These are phyloP conservation scores for Wickerhamomyces rabaulensis DNA, from an alignment of 805 yeast genomes.

Conservation along the genomic window DNA sequence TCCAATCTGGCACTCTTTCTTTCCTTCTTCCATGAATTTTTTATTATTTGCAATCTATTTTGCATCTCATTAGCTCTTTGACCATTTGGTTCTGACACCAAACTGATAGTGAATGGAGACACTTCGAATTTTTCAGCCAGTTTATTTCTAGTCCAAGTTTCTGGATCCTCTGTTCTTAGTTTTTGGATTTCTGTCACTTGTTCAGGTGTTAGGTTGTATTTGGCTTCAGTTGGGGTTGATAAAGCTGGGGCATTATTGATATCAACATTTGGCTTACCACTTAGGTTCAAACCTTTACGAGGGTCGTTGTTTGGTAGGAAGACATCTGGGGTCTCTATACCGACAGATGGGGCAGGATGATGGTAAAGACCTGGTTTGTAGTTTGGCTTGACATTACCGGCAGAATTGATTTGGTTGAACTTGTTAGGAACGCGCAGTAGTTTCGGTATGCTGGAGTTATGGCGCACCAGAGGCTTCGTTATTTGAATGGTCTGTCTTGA, in stretches of 20 bases:
- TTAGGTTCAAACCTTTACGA: constrained; percentile 36
- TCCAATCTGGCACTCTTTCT: constrained; percentile 48
- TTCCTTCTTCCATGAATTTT: constrained; percentile 43
- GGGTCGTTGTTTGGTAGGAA: constrained; percentile 62
- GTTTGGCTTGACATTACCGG: constrained; percentile 50
- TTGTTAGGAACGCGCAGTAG: constrained; percentile 40
- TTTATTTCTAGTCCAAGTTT: constrained; percentile 53
- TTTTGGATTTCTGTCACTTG: constrained; percentile 52
- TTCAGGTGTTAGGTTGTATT: constrained; percentile 51
- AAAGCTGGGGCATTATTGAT: constrained; percentile 33
- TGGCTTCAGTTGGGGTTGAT: constrained; percentile 31
- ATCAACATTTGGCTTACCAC: constrained; percentile 21
- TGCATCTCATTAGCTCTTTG: constrained; percentile 41
- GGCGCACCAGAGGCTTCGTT: background rate
- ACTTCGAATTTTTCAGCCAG: constrained; percentile 58
- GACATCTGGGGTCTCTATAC: constrained; percentile 55
- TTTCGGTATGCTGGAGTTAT: background rate
- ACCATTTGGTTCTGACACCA: constrained; percentile 42
- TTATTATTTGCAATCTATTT: constrained; percentile 38
- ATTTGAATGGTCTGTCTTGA: background rate
- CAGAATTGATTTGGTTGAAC: constrained; percentile 58
- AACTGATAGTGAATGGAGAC: constrained; percentile 45
- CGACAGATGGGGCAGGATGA: constrained; percentile 62
- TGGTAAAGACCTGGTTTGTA: constrained; percentile 53
- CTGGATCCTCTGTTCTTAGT: constrained; percentile 55